Percentiles rank a stretch among this genome's conserved stretches.
These are phyloP conservation scores for Haberlea rhodopensis DNA, from an alignment of 257 asterid genomes.

Conservation along the genomic window DNA sequence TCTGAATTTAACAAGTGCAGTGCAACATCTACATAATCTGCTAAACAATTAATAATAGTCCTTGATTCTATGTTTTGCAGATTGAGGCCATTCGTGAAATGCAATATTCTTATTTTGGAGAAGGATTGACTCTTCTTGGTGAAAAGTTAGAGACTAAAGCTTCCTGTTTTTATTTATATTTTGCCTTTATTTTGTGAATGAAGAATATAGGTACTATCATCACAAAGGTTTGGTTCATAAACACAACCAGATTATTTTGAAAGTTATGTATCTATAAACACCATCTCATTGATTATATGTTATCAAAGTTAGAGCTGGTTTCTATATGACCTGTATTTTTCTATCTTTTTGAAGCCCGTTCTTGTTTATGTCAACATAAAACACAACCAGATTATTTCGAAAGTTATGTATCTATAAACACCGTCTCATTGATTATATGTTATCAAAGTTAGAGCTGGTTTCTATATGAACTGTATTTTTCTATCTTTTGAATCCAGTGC, in stretches of 20 bases:
- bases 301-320: background rate
- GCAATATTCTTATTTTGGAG: conserved; percentile 68
- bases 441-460: background rate
- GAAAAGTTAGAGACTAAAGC: conserved; percentile 56
- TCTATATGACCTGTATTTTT: background rate
- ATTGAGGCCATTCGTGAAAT: conserved; percentile 55
- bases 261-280: too few species aligned
- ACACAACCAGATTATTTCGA: too few species aligned
- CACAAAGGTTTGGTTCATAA: background rate
- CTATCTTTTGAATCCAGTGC: conserved; percentile 6
- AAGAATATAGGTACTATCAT: background rate
- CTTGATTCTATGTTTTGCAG: conserved; percentile 36
- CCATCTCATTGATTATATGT: background rate
- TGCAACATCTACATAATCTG: conserved; percentile 16
- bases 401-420: too few species aligned
- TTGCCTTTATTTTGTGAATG: conserved; percentile 11
- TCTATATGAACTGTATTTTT: background rate
- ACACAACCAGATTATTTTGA: too few species aligned
- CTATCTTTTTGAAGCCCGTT: conserved; percentile 7
- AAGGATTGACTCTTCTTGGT: conserved; percentile 85
- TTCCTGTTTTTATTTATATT: background rate
- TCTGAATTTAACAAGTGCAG: conserved; percentile 11
- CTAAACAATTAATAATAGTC: conserved; percentile 20
- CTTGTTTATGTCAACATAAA: conserved; percentile 10
- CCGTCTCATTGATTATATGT: background rate